phyloP scores from a whole-genome alignment of 2,329 filamentous ascomycete genomes.

The Malbranchea zuffiana region DNA sequence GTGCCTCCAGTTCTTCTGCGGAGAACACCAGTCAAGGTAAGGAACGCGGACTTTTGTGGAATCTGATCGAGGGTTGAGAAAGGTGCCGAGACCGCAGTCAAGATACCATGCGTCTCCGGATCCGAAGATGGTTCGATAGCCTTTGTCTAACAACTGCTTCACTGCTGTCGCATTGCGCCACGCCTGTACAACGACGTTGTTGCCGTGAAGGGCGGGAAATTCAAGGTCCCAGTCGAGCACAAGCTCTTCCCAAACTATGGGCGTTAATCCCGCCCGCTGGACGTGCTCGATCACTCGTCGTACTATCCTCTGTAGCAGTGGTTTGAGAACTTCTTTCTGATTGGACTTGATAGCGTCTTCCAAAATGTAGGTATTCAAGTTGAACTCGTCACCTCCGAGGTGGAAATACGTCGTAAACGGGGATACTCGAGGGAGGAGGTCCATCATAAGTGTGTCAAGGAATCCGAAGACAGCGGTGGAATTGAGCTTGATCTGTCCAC shows the following conservation, averaged over 20 bases:
- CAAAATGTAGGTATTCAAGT: slow-evolving; percentile 60
- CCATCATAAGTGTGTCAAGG: slow-evolving; percentile 59
- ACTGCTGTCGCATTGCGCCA: slow-evolving; percentile 47
- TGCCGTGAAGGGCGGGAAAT: slow-evolving; percentile 38
- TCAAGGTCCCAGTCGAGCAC: slow-evolving; percentile 64
- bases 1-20: slow-evolving; percentile 69
- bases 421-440: slow-evolving; percentile 60
- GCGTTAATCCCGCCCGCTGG: slow-evolving; percentile 52
- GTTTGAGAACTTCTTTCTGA: slow-evolving; percentile 52
- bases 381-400: slow-evolving; percentile 79
- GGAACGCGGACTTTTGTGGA: slow-evolving; percentile 11
- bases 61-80: slow-evolving; percentile 25
- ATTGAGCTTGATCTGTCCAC: slow-evolving; percentile 64
- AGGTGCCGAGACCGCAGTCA: slow-evolving; percentile 25
- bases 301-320: slow-evolving; percentile 68
- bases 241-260: slow-evolving; percentile 85
- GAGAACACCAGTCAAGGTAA: slow-evolving; percentile 34
- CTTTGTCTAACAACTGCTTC: slow-evolving; percentile 19
- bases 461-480: slow-evolving; percentile 59
- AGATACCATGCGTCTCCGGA: slow-evolving; percentile 25
- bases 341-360: slow-evolving; percentile 64
- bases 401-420: slow-evolving; percentile 69
- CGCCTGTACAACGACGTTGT: slow-evolving; percentile 61
- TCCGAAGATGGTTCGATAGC: slow-evolving; percentile 26
- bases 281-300: slow-evolving; percentile 56